phyloP scores from a whole-genome alignment of 1,139 yeast species.

The Debaryomyces psychrophilus region DNA sequence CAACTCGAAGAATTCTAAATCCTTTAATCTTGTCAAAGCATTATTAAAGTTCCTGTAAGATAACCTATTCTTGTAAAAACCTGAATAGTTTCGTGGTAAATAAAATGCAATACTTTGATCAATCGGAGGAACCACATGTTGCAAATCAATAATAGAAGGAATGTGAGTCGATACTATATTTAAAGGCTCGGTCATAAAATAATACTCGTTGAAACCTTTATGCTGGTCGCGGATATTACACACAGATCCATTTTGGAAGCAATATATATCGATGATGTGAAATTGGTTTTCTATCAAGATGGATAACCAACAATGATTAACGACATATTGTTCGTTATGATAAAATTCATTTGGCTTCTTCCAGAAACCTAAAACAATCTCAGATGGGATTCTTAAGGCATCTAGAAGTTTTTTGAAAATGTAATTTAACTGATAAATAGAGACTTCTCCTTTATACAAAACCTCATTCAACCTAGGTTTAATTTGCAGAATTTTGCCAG shows the following conservation, averaged over 20 bases:
- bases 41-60: constrained; percentile 71
- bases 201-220: constrained; percentile 52
- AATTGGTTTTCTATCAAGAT: constrained; percentile 75
- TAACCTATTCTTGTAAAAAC: constrained; percentile 64
- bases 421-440: constrained; percentile 77
- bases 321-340: constrained; percentile 55
- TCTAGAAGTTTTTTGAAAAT: constrained; percentile 74
- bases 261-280: constrained; percentile 66
- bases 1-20: constrained; percentile 77
- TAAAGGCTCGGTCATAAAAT: constrained; percentile 77
- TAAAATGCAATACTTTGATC: constrained; percentile 78
- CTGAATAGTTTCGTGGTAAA: constrained; percentile 83
- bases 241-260: constrained; percentile 39
- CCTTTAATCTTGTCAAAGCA: constrained; percentile 71
- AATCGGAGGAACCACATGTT: constrained; percentile 83
- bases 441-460: constrained; percentile 42
- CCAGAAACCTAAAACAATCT: constrained; percentile 79
- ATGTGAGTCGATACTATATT: constrained; percentile 81
- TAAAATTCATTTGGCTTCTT: constrained; percentile 70
- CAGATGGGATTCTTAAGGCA: constrained; percentile 71
- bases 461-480: constrained; percentile 48
- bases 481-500: constrained; percentile 38
- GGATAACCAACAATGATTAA: constrained; percentile 90
- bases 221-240: constrained; percentile 36
- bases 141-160: constrained; percentile 76